These are phyloP conservation scores for Nakaseomyces nivariensis DNA, from an alignment of 1,139 yeast species.

Conservation along the genomic window DNA sequence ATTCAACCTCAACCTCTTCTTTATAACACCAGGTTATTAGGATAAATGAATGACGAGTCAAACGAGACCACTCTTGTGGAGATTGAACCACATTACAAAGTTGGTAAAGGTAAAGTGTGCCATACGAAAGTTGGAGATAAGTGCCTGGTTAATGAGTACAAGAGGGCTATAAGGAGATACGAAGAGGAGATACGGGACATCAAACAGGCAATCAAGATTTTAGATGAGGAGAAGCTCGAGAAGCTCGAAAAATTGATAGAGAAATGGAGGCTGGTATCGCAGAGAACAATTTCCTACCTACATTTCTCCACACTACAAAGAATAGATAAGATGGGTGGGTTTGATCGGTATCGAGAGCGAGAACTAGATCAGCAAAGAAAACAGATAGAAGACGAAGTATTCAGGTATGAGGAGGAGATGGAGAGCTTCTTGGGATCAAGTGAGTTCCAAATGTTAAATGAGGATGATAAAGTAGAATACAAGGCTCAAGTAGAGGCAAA, in stretches of 20 bases:
- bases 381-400: conserved; percentile 29
- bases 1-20: too few relatives aligned
- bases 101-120: neutral
- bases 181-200: conserved; percentile 24
- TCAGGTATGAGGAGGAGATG: conserved; percentile 31
- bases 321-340: conserved; percentile 38
- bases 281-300: conserved; percentile 36
- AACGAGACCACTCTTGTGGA: neutral
- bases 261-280: conserved; percentile 39
- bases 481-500: conserved; percentile 22
- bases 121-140: neutral
- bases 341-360: conserved; percentile 32
- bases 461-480: conserved; percentile 29
- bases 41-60: neutral
- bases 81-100: neutral
- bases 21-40: too few relatives aligned
- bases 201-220: conserved; percentile 31
- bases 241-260: conserved; percentile 27
- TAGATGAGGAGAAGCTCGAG: conserved; percentile 22
- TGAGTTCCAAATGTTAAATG: conserved; percentile 30
- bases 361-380: conserved; percentile 31
- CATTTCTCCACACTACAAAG: conserved; percentile 35
- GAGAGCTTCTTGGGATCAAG: conserved; percentile 32
- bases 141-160: neutral
- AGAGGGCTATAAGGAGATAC: neutral